phyloP scores from a whole-genome alignment of 805 yeast genomes.

The Nakazawaea laoshanensis region DNA sequence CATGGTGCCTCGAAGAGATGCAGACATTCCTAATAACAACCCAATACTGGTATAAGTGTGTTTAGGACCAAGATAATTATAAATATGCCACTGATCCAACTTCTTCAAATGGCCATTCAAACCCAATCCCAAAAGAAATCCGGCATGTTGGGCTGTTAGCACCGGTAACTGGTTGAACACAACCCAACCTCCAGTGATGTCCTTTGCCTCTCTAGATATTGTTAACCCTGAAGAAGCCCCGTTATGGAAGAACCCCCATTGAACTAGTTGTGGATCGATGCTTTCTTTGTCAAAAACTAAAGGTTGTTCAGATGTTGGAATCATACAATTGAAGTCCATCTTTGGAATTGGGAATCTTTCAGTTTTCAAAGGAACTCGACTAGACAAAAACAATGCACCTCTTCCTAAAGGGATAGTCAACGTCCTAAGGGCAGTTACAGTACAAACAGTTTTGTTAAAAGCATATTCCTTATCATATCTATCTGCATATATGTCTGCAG shows the following conservation, averaged over 20 bases:
- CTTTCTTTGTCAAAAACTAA: constrained; percentile 49
- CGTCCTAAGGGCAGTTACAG: constrained; percentile 60
- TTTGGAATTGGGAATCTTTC: constrained; percentile 78
- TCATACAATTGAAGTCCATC: constrained; percentile 57
- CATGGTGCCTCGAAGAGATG: constrained; percentile 76
- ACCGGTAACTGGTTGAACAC: constrained; percentile 71
- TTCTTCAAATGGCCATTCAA: constrained; percentile 77
- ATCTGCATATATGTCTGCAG: constrained; percentile 18
- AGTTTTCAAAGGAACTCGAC: constrained; percentile 70
- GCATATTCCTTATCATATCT: constrained; percentile 21
- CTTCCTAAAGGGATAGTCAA: constrained; percentile 72
- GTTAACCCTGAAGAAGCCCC: constrained; percentile 86
- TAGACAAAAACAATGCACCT: constrained; percentile 61
- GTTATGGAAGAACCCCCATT: constrained; percentile 89
- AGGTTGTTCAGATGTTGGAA: constrained; percentile 60
- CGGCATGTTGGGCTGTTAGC: constrained; percentile 82
- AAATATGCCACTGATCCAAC: constrained; percentile 94
- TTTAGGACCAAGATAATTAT: constrained; percentile 86
- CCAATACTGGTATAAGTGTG: constrained; percentile 82
- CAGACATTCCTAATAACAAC: constrained; percentile 83
- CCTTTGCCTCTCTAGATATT: constrained; percentile 58
- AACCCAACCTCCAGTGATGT: constrained; percentile 86
- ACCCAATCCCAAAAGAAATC: constrained; percentile 88
- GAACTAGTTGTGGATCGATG: constrained; percentile 29
- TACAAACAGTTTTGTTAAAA: constrained; percentile 50